phyloP scores from a whole-genome alignment of 176 grass and related monocot species.

The Elymus sibiricus region DNA sequence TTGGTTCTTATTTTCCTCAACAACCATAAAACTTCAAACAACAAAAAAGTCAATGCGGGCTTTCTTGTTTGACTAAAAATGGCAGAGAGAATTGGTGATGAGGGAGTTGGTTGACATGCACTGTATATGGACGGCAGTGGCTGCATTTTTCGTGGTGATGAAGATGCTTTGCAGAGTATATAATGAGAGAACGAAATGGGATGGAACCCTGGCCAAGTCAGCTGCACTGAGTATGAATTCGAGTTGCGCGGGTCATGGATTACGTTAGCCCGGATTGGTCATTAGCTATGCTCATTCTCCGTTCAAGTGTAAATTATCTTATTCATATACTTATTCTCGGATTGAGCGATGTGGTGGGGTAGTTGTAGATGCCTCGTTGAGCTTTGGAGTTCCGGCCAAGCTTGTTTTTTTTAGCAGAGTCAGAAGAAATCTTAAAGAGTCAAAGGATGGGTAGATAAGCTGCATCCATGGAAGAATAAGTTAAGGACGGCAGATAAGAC shows the following conservation, averaged over 20 bases:
- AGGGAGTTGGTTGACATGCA: not conserved
- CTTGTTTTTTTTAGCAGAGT: not conserved
- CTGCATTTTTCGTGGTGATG: not conserved
- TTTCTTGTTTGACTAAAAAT: not conserved
- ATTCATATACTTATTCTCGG: not conserved
- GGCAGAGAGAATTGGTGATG: not conserved
- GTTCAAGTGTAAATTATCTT: not conserved
- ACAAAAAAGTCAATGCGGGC: not conserved
- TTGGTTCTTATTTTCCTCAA: too few species aligned
- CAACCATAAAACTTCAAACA: not conserved
- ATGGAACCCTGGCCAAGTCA: not conserved
- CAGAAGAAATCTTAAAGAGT: conserved; percentile 8
- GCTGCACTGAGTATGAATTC: not conserved
- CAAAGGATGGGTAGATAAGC: not conserved
- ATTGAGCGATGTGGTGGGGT: not conserved
- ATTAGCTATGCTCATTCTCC: not conserved
- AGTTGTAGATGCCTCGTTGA: not conserved
- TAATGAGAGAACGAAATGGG: not conserved
- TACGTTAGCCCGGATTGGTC: not conserved
- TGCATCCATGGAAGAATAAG: not conserved
- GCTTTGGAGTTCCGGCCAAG: not conserved
- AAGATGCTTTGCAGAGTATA: not conserved
- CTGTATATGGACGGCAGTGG: not conserved
- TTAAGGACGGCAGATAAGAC: not conserved
- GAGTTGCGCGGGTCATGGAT: not conserved